Evolutionary conservation across 139 green algal species (phyloP), one percentile per base, ranked within the genome.

Genomic region (Penium margaritaceum): DNA sequence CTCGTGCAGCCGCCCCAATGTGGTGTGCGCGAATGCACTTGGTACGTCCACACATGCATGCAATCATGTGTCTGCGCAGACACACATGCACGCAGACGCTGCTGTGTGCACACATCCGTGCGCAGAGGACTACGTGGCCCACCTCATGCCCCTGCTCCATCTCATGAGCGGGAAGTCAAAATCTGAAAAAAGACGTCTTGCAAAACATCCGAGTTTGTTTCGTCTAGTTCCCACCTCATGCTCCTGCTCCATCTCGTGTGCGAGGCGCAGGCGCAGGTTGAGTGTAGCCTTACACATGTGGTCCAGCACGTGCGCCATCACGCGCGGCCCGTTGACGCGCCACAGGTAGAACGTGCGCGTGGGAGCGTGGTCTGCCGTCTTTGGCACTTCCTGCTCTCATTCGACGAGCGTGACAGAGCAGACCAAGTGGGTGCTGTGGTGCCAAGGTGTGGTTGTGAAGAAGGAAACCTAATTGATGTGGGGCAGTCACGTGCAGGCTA

Each of bases 291-390:
- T 80, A 65, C 87, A 74, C 67, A 80, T 68, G 14, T 71, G 14
- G 24, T 90, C 38, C 91, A 72, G 32, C 90, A 85, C 3, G n/a
- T 76, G 12, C 55, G 78, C 19, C 0, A 32, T 66, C 2, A 81
- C 80, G 0, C n/a, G n/a, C n/a, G n/a, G n/a, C n/a, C n/a, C n/a
- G 60, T 88, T 53, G 0, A 87, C 85, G 1, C 76, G 72, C 87
- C 87, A 96, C 9, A 90, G 90, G 85, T 92, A 96, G 57, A 96
- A 90, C 29, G 88, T 93, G 65, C 88, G 84, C 0, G 85, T 85
- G 19, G 91, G 85, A 0, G 91, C 91, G 58, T 88, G 87, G 79
- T 96, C 91, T 4, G 73, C 53, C 39, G 83, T 89, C 43, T 85
- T 85, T 0, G 91, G 88, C 24, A 96, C 81, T 71, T 96, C 90